Evolutionary conservation across 179 eudicot genomes (phyloP).

Genomic region (Silene vulgaris): DNA sequence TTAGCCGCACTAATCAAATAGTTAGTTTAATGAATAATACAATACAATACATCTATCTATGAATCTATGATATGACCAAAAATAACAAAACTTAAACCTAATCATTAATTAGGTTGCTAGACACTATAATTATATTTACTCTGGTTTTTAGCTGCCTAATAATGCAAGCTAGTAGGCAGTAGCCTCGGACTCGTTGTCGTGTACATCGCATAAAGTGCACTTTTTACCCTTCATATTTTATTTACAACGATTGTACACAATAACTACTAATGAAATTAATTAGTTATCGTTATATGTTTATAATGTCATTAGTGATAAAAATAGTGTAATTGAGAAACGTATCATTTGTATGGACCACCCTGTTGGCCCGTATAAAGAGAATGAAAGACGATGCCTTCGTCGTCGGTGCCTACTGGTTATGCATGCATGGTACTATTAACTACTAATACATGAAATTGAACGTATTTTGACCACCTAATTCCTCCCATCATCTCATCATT

Average conservation of each 20-base stretch:
- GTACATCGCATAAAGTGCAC: too few relatives aligned
- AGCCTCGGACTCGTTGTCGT: too few relatives aligned
- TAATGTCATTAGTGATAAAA: too few relatives aligned
- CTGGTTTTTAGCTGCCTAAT: neutral
- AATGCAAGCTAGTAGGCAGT: too few relatives aligned
- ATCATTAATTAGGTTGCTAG: conserved; percentile 5
- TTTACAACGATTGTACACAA: too few relatives aligned
- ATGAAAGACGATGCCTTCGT: neutral
- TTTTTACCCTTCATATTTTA: too few relatives aligned
- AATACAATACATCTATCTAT: too few relatives aligned
- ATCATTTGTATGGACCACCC: conserved; percentile 7
- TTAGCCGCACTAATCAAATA: too few relatives aligned
- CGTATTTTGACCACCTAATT: conserved; percentile 22
- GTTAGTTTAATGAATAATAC: too few relatives aligned
- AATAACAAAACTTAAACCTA: conserved; percentile 12
- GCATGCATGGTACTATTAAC: neutral
- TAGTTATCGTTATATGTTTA: too few relatives aligned
- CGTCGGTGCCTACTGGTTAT: conserved; percentile 24
- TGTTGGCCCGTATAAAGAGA: neutral
- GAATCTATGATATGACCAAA: neutral
- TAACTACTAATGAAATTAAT: too few relatives aligned
- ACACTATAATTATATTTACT: neutral
- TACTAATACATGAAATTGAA: neutral
- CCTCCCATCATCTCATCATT: neutral
- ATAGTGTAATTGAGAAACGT: neutral